Base-by-base conservation (phyloP, 495 filamentous ascomycete species). In the Penicillium cosmopolitanum region DNA sequence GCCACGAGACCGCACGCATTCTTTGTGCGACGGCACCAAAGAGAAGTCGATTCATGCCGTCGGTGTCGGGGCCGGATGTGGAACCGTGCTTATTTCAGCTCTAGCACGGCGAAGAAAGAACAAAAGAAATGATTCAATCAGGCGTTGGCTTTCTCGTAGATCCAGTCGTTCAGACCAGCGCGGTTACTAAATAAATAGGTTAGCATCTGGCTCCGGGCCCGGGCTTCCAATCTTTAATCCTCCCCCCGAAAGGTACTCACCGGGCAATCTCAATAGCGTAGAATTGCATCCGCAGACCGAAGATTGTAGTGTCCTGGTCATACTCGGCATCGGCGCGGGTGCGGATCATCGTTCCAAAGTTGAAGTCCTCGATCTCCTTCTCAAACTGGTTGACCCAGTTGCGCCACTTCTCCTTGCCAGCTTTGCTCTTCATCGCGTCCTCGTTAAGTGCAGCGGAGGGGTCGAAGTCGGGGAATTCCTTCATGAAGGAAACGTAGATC, bases 391-490 rank as follows among this genome's bases (percentile, higher is more conserved):
- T 92, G 84, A 98, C 89, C 79, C 96, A 99, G 60, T 89, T 89
- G 58, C 95, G 87, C 95, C 95, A 99, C 74, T 84, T 83, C 73
- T 96, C 95, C 81, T 99, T 99, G 69, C 95, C 96, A 12, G 79
- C 79, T 79, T 96, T 96, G 84, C 89, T 96, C 86, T 99, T 99
- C 95, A 99, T 97, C 60, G 88, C 79, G 61, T 97, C 89, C 75
- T 99, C 95, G 70, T 96, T 71, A 65, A 99, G 87, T 1, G 90
- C 88, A 33, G 70, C 82, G 47, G 84, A 80, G 11, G 92, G 85
- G 69, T 98, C 90, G 66, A 96, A 96, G 12, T 97, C 95, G 60
- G 96, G 94, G 71, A 99, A 97, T 19, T 90, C 89, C 47, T 77
- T 75, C 74, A 85, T 87, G 60, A 99, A 90, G 69, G 96, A 90